These are phyloP conservation scores for Aspergillus sclerotioniger DNA, from an alignment of 495 filamentous ascomycete species.

Conservation along the genomic window DNA sequence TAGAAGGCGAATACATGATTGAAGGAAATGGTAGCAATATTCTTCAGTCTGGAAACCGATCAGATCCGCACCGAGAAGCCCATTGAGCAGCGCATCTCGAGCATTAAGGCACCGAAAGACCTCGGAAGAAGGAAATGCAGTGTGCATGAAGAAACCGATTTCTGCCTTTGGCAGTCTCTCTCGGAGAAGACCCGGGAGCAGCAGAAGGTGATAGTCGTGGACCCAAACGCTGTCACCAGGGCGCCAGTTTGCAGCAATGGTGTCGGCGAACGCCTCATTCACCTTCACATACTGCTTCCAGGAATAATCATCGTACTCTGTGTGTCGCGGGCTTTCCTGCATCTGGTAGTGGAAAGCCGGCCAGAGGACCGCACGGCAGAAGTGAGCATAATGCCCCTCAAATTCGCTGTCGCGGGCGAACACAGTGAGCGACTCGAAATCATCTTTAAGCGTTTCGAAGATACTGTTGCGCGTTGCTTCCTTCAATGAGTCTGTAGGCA, in stretches of 20 bases:
- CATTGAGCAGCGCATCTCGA: constrained; percentile 80
- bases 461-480: constrained; percentile 73
- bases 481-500: constrained; percentile 80
- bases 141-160: constrained; percentile 93
- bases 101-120: constrained; percentile 89
- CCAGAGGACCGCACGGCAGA: constrained; percentile 88
- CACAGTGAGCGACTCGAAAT: constrained; percentile 77
- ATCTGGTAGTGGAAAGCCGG: constrained; percentile 96
- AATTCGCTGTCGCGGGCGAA: constrained; percentile 85
- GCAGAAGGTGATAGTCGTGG: constrained; percentile 88
- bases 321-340: constrained; percentile 94
- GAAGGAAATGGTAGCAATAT: constrained; percentile 88
- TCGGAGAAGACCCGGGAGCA: constrained; percentile 84
- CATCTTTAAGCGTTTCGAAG: constrained; percentile 69
- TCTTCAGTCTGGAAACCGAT: constrained; percentile 91
- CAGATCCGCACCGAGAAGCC: constrained; percentile 85
- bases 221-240: constrained; percentile 88
- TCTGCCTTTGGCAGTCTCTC: constrained; percentile 81
- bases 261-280: constrained; percentile 87
- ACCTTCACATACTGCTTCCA: constrained; percentile 90
- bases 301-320: constrained; percentile 93
- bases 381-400: constrained; percentile 88
- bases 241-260: constrained; percentile 86
- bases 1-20: constrained; percentile 86
- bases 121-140: constrained; percentile 92